Percentiles rank a stretch among this genome's conserved stretches.
Evolutionary conservation across 179 eudicot species (phyloP).

Genomic region (Monotropa hypopitys): DNA sequence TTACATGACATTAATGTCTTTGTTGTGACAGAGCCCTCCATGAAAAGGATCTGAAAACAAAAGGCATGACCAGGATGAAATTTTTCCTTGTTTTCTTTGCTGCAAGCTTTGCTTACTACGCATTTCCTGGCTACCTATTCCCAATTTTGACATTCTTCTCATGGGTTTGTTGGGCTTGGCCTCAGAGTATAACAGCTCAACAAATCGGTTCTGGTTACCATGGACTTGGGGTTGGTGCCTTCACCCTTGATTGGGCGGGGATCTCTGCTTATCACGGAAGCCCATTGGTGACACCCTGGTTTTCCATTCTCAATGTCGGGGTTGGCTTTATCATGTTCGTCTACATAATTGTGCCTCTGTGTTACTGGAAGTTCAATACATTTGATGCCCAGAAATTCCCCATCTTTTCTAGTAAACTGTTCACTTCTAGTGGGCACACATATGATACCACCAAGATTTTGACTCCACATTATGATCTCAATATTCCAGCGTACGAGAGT

Average conservation of each 20-base stretch:
- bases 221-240: constrained; percentile 93
- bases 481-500: constrained; percentile 63
- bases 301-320: constrained; percentile 70
- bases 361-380: constrained; percentile 87
- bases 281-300: constrained; percentile 83
- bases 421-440: constrained; percentile 54
- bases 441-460: constrained; percentile 81
- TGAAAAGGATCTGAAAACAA: constrained; percentile 54
- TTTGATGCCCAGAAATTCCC: constrained; percentile 83
- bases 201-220: constrained; percentile 89
- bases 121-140: constrained; percentile 84
- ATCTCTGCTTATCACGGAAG: constrained; percentile 93
- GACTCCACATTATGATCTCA: constrained; percentile 76
- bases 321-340: constrained; percentile 87
- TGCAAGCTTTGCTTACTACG: constrained; percentile 72
- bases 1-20: neutral
- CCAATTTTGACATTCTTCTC: constrained; percentile 88
- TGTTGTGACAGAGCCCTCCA: constrained; percentile 74
- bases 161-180: constrained; percentile 97
- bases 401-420: constrained; percentile 72
- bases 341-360: constrained; percentile 72
- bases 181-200: constrained; percentile 79
- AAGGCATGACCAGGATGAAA: constrained; percentile 73
- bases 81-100: constrained; percentile 65
- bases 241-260: constrained; percentile 98